Base-by-base conservation (phyloP, 805 yeast species). In the Candida fluviatilis region DNA sequence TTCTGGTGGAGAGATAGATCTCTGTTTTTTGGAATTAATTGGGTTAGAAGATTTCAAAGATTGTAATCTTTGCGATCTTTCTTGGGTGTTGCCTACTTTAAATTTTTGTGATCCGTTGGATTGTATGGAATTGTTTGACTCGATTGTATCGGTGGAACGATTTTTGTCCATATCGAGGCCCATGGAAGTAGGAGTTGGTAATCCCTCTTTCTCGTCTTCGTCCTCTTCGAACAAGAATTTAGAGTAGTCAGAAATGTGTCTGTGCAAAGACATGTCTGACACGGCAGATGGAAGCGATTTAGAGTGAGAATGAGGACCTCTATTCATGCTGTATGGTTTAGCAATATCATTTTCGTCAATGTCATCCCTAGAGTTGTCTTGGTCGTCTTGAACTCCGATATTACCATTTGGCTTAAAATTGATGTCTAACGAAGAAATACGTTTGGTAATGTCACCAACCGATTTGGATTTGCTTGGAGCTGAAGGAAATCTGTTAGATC, bases 401-500 rank as follows among this genome's bases (percentile, higher is more conserved):
- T 8, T 18, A 5, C n/a, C 42, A 29, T 46, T 35, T 17, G 52
- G 46, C 27, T 42, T 52, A 37, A 49, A 50, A 36, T 23, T 51
- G 14, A 50, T 37, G 33, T 49, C 59, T 21, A 54, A 44, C 3
- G 61, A 53, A 1, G 47, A 26, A 11, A 47, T 38, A 43, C 61
- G 42, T 18, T 39, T 44, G 11, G 34, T 21, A 12, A 17, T 17
- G 14, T 31, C 34, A 19, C 34, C 23, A n/a, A 31, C 15, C 15
- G 34, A 31, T 31, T 14, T 12, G n/a, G 19, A 17, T 18, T 17
- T 36, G 41, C 51, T 51, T 2, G 72, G 71, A 8, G 62, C 63
- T 21, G 69, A 64, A 6, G 67, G 57, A 31, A 53, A 62, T 31
- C 71, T 51, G 37, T 51, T 64, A 3, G 66, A 55, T 42, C 52